Conservation (phyloP, 2,329 filamentous ascomycete genomes). For the Penicillium freii region DNA sequence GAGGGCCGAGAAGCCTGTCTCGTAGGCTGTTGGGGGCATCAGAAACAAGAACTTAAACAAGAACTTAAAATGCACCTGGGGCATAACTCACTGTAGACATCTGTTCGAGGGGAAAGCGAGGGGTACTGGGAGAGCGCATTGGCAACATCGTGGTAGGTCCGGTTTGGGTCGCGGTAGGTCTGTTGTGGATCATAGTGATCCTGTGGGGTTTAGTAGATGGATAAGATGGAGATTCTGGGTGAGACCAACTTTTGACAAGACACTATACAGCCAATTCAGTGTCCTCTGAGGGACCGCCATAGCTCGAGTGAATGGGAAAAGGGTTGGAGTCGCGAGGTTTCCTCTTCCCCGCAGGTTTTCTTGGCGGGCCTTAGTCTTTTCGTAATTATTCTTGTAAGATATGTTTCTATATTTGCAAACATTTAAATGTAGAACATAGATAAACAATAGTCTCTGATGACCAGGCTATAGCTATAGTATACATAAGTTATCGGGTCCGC, state of each 20-base stretch:
- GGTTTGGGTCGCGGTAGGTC: constrained; percentile 92
- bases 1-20: constrained; percentile 81
- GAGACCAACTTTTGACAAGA: constrained; percentile 67
- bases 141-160: constrained; percentile 88
- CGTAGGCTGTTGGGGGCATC: constrained; percentile 62
- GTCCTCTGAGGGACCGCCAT: constrained; percentile 78
- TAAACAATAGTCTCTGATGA: neutral
- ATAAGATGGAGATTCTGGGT: too few relatives aligned
- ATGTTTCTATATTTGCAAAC: neutral
- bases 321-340: neutral
- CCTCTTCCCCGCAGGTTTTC: constrained; percentile 14
- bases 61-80: neutral
- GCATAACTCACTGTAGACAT: constrained; percentile 78
- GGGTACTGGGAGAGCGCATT: constrained; percentile 76
- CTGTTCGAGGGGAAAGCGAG: constrained; percentile 78
- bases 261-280: constrained; percentile 92
- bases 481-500: neutral
- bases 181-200: constrained; percentile 49
- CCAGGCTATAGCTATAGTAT: neutral
- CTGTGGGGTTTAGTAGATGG: constrained; percentile 20
- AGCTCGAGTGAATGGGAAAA: constrained; percentile 2
- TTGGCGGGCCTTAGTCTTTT: constrained; percentile 3
- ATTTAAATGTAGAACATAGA: neutral
- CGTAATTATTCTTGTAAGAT: neutral
- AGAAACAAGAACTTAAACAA: constrained; percentile 29